Evolutionary conservation across 352 stramenopile species (phyloP).

Genomic region (Pseudoperonospora humuli): DNA sequence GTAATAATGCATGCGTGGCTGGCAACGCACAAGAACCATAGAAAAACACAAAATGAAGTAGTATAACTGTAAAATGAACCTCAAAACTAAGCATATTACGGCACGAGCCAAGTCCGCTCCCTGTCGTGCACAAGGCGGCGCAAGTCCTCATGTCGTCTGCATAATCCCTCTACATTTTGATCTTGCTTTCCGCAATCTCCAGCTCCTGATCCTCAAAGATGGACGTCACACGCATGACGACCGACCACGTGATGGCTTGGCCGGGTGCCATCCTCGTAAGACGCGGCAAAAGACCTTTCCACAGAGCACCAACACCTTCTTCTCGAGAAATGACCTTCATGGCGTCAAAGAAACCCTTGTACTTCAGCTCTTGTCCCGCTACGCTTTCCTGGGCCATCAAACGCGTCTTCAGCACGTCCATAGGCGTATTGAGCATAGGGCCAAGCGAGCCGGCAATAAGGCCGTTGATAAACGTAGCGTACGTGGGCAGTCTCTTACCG

Average conservation of each 20-base stretch:
- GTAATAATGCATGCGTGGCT: neutral
- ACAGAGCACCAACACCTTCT: conserved; percentile 91
- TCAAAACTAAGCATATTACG: conserved; percentile 20
- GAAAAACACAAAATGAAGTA: conserved; percentile 23
- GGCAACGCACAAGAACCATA: no score
- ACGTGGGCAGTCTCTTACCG: conserved; percentile 86
- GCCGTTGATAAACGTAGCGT: conserved; percentile 92
- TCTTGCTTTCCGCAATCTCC: conserved; percentile 41
- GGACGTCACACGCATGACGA: conserved; percentile 84
- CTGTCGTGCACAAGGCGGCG: conserved; percentile 5
- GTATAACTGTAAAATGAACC: conserved; percentile 22
- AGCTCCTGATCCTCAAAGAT: conserved; percentile 78
- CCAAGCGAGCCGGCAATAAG: conserved; percentile 80
- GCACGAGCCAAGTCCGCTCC: conserved; percentile 5
- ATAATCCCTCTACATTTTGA: conserved; percentile 49
- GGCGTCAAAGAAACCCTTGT: conserved; percentile 91
- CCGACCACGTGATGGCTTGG: conserved; percentile 95
- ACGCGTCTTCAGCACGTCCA: conserved; percentile 95
- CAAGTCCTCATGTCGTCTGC: conserved; percentile 1
- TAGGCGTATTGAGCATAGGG: conserved; percentile 83
- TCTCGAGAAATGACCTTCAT: conserved; percentile 91
- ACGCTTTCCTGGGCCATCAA: conserved; percentile 87
- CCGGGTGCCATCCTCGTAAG: conserved; percentile 94
- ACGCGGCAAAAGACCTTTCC: conserved; percentile 94
- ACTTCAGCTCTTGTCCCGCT: conserved; percentile 89